phyloP scores from a whole-genome alignment of 306 rosid genomes.

The Hylodesmum podocarpum region DNA sequence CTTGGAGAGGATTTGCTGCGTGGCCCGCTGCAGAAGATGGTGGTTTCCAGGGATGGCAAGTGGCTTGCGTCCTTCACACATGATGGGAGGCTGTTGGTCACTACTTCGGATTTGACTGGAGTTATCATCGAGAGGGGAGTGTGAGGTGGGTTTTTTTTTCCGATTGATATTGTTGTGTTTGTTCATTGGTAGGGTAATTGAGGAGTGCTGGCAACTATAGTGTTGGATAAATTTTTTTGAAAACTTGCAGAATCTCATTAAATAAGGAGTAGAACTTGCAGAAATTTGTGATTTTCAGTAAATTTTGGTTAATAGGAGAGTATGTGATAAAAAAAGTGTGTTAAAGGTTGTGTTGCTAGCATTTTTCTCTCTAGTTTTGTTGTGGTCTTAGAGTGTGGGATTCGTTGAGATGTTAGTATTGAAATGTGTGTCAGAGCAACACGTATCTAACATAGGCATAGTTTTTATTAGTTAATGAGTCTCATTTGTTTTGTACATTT shows the following conservation, averaged over 20 bases:
- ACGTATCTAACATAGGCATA: too few species aligned
- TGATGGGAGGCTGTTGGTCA: slow-evolving; percentile 79
- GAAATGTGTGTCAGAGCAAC: not conserved
- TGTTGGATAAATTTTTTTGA: too few species aligned
- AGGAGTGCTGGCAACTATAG: too few species aligned
- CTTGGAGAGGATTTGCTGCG: slow-evolving; percentile 62
- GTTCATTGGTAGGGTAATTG: not conserved
- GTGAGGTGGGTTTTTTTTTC: slow-evolving; percentile 51
- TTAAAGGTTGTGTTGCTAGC: too few species aligned
- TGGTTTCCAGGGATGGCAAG: slow-evolving; percentile 84
- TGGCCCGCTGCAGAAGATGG: slow-evolving; percentile 92
- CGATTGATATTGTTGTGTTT: not conserved
- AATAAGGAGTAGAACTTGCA: too few species aligned
- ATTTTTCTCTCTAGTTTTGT: too few species aligned
- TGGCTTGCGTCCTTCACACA: slow-evolving; percentile 95
- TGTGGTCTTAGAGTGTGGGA: not conserved
- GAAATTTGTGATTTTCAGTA: too few species aligned
- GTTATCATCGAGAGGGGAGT: slow-evolving; percentile 83
- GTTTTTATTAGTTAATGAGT: not conserved
- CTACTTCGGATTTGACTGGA: slow-evolving; percentile 69
- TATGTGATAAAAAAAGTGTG: too few species aligned
- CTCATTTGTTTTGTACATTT: not conserved
- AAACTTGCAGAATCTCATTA: too few species aligned
- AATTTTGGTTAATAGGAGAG: too few species aligned
- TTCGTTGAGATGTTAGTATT: not conserved